phyloP scores from a whole-genome alignment of 371 early-diverging fungal genomes.

The Phascolomyces articulosus region DNA sequence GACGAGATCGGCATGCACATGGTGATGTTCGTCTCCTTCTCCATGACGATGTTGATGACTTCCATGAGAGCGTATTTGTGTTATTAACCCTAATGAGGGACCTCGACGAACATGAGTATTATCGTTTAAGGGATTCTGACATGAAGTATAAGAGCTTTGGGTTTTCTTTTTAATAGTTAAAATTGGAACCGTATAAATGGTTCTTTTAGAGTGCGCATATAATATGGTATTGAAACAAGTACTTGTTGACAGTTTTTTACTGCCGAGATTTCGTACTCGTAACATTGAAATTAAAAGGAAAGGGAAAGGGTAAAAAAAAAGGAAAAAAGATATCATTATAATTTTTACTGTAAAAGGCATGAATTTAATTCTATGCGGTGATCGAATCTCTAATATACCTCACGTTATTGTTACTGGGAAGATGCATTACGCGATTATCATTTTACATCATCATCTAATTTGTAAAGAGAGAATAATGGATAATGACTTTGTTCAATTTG shows the following conservation, averaged over 20 bases:
- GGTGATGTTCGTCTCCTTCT: constrained; percentile 16
- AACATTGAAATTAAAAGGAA: neutral
- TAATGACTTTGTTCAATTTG: too few relatives aligned
- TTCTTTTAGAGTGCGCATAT: neutral
- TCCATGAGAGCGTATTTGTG: constrained; percentile 16
- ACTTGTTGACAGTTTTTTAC: neutral
- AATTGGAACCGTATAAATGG: neutral
- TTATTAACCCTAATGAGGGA: neutral
- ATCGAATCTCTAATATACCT: too few relatives aligned
- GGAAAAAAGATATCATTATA: constrained; percentile 2
- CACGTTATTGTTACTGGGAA: too few relatives aligned
- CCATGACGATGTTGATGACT: constrained; percentile 23
- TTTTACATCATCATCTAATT: too few relatives aligned
- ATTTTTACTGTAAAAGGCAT: too few relatives aligned
- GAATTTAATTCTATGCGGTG: too few relatives aligned
- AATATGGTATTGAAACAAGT: neutral
- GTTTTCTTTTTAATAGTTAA: neutral
- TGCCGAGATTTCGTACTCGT: neutral
- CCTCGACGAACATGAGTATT: too few relatives aligned
- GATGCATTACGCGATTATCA: too few relatives aligned
- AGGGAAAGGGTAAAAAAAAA: constrained; percentile 2
- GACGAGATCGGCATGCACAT: constrained; percentile 26
- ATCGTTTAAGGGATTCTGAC: too few relatives aligned
- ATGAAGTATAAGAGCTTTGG: neutral
- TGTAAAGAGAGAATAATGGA: too few relatives aligned